These are phyloP conservation scores for Aspergillus sp. DNA, from an alignment of 2,329 filamentous ascomycete species.

Conservation along the genomic window DNA sequence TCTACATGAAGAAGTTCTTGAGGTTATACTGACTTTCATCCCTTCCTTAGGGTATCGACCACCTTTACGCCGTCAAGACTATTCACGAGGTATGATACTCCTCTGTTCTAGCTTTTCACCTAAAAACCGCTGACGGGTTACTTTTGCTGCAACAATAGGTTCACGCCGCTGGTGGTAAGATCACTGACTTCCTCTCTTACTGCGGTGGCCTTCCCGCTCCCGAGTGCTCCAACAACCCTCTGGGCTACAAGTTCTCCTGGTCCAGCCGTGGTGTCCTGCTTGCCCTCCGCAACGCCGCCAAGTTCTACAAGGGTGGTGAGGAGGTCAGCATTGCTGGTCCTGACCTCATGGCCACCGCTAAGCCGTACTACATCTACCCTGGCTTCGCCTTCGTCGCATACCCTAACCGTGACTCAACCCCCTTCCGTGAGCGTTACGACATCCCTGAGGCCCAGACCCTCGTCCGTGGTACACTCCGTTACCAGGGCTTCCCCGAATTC, in stretches of 20 bases:
- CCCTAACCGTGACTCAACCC: conserved; percentile 85
- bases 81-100: conserved; percentile 54
- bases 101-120: neutral
- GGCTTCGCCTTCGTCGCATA: conserved; percentile 90
- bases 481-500: conserved; percentile 64
- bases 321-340: conserved; percentile 62
- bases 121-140: neutral
- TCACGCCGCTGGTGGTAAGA: conserved; percentile 83
- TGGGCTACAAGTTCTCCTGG: conserved; percentile 91
- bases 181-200: conserved; percentile 77
- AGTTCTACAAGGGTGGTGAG: conserved; percentile 77
- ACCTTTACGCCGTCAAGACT: conserved; percentile 77
- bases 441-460: conserved; percentile 91
- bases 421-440: conserved; percentile 83
- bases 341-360: conserved; percentile 81
- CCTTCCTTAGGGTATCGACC: conserved; percentile 38
- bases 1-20: neutral
- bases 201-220: conserved; percentile 76
- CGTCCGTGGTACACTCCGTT: conserved; percentile 52
- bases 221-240: conserved; percentile 80
- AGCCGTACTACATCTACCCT: conserved; percentile 88
- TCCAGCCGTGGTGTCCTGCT: conserved; percentile 81
- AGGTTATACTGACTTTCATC: neutral
- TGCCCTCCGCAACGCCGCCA: conserved; percentile 81
- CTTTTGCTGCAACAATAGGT: conserved; percentile 53